phyloP scores from a whole-genome alignment of 495 filamentous ascomycete genomes.

The Usnea hakonensis region DNA sequence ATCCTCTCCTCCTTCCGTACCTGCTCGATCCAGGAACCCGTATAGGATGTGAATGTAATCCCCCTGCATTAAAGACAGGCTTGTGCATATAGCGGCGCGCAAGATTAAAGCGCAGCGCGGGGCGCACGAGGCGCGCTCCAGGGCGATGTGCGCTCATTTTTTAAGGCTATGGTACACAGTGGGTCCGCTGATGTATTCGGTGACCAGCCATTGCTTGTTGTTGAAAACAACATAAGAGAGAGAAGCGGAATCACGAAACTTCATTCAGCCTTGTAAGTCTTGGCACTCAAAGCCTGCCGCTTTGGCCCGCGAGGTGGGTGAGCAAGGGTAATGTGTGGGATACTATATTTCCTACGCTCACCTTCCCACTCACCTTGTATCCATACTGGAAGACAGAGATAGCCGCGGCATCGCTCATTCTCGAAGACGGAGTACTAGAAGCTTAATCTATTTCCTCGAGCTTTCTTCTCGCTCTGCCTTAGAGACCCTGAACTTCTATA shows the following conservation, averaged over 20 bases:
- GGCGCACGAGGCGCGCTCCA: conserved; percentile 6
- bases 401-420: too few relatives aligned
- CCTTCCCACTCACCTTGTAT: too few relatives aligned
- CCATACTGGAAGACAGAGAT: too few relatives aligned
- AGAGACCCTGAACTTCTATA: too few relatives aligned
- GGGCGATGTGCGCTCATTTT: conserved; percentile 11
- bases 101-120: conserved; percentile 28
- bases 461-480: too few relatives aligned
- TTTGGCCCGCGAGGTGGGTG: too few relatives aligned
- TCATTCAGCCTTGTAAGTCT: neutral
- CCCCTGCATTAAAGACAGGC: conserved; percentile 53
- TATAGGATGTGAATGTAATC: conserved; percentile 50
- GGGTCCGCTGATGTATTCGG: conserved; percentile 21
- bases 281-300: too few relatives aligned
- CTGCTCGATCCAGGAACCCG: conserved; percentile 47
- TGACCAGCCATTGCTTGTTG: conserved; percentile 9
- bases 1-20: conserved; percentile 52
- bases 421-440: too few relatives aligned
- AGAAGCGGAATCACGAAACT: neutral
- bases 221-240: neutral
- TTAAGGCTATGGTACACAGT: conserved; percentile 16
- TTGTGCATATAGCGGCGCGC: conserved; percentile 57
- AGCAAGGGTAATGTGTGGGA: too few relatives aligned
- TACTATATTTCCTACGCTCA: too few relatives aligned
- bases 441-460: too few relatives aligned